Percentiles rank a stretch among this genome's conserved stretches.
Conservation (phyloP, 2,329 filamentous ascomycete genomes). For the Fusarium acutatum region DNA sequence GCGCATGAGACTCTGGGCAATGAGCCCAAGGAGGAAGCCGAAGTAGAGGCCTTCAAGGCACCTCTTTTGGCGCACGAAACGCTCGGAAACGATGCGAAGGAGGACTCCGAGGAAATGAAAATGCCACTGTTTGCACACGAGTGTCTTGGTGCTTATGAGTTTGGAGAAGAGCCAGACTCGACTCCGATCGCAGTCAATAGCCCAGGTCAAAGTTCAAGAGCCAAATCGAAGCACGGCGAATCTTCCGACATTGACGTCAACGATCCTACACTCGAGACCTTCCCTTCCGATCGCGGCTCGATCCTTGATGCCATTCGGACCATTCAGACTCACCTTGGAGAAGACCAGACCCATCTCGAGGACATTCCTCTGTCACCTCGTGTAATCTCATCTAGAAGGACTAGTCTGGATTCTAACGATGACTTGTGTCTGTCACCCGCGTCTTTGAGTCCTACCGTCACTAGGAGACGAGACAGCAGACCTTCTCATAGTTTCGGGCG, state of each 20-base stretch:
- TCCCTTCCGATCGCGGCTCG: conserved; percentile 55
- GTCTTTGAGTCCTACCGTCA: conserved; percentile 46
- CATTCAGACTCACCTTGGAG: conserved; percentile 55
- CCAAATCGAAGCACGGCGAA: conserved; percentile 29
- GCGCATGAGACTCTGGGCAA: conserved; percentile 57
- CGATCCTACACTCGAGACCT: conserved; percentile 59
- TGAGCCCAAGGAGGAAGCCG: conserved; percentile 47
- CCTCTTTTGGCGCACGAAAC: conserved; percentile 22
- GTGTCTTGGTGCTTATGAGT: conserved; percentile 52
- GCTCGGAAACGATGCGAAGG: conserved; percentile 10
- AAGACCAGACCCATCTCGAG: conserved; percentile 50
- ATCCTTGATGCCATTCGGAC: conserved; percentile 57
- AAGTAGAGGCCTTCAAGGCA: conserved; percentile 42
- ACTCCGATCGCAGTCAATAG: conserved; percentile 20
- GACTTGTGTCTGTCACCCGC: conserved; percentile 48
- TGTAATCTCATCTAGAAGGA: conserved; percentile 45
- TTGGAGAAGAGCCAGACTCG: conserved; percentile 45
- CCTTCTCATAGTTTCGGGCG: conserved; percentile 47
- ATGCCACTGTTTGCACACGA: conserved; percentile 60
- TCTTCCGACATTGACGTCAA: conserved; percentile 47
- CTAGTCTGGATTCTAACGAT: conserved; percentile 50
- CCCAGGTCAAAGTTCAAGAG: conserved; percentile 24
- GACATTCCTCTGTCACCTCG: conserved; percentile 49
- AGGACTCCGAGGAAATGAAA: conserved; percentile 34
- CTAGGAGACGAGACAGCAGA: conserved; percentile 46